phyloP scores from a whole-genome alignment of 2,329 filamentous ascomycete genomes.

The Drechslerella stenobrocha region DNA sequence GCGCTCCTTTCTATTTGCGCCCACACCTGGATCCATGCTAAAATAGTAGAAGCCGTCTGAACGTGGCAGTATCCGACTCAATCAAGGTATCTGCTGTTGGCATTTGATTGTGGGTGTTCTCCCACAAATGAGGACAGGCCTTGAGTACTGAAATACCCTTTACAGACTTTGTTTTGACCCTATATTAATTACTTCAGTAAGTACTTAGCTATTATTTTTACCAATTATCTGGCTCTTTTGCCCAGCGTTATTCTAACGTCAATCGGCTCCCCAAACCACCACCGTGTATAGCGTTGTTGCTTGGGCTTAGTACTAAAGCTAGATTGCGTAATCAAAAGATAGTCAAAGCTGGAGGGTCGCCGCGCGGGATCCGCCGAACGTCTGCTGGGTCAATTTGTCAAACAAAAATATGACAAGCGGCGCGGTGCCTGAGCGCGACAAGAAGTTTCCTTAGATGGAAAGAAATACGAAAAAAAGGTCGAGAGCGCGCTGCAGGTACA shows the following conservation, averaged over 20 bases:
- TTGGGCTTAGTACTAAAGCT: too few species aligned
- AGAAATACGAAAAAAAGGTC: neutral
- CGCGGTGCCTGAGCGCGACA: too few species aligned
- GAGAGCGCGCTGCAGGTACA: neutral
- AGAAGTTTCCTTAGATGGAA: neutral
- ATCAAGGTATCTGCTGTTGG: slow-evolving; percentile 37
- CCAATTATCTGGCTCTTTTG: too few species aligned
- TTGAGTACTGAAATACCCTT: neutral
- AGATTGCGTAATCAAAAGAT: too few species aligned
- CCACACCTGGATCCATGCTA: neutral
- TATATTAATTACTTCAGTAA: too few species aligned
- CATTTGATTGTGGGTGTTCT: slow-evolving; percentile 10
- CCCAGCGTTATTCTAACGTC: too few species aligned
- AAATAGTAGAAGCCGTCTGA: neutral
- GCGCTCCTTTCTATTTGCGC: neutral
- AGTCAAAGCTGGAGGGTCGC: too few species aligned
- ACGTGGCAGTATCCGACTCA: slow-evolving; percentile 26
- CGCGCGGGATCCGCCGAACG: neutral
- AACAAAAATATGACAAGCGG: too few species aligned
- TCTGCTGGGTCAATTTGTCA: too few species aligned
- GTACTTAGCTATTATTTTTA: too few species aligned
- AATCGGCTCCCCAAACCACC: too few species aligned
- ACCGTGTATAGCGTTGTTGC: too few species aligned
- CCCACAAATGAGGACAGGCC: neutral
- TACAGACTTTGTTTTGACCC: neutral